Conservation (phyloP, 2,329 filamentous ascomycete genomes). For the Aspergillus clavatus region DNA sequence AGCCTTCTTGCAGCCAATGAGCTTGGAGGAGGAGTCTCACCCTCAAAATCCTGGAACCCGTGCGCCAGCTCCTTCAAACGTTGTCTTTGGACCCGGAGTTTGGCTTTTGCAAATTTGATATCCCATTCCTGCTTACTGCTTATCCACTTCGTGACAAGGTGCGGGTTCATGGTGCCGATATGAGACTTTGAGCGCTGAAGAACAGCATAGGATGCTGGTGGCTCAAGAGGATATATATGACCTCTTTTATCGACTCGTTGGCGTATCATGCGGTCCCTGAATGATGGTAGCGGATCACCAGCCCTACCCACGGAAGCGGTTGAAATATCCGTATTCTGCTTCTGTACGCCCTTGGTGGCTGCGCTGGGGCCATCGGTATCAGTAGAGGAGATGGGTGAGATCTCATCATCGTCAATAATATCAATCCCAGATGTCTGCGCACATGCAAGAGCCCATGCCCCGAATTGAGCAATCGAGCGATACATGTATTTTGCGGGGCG, state of each 20-base stretch:
- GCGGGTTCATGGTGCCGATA: slow-evolving; percentile 74
- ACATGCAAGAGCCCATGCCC: slow-evolving; percentile 80
- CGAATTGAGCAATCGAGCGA: slow-evolving; percentile 84
- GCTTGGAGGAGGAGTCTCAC: slow-evolving; percentile 76
- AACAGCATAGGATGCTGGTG: slow-evolving; percentile 60
- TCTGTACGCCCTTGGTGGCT: slow-evolving; percentile 4
- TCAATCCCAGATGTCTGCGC: slow-evolving; percentile 77
- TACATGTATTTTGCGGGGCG: slow-evolving; percentile 97
- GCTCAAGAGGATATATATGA: slow-evolving; percentile 62
- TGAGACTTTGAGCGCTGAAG: slow-evolving; percentile 59
- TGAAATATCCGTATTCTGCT: slow-evolving; percentile 17
- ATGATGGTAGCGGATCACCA: slow-evolving; percentile 74
- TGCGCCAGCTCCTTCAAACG: slow-evolving; percentile 66
- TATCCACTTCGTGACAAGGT: slow-evolving; percentile 79
- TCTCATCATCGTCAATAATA: slow-evolving; percentile 71
- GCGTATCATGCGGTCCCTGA: slow-evolving; percentile 84
- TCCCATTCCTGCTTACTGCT: slow-evolving; percentile 69
- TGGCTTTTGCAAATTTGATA: slow-evolving; percentile 62
- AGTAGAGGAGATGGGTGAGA: slow-evolving; percentile 68
- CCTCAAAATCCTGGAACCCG: slow-evolving; percentile 68
- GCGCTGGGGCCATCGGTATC: slow-evolving; percentile 16
- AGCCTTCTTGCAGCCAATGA: slow-evolving; percentile 68
- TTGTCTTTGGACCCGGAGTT: slow-evolving; percentile 66
- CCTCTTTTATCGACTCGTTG: slow-evolving; percentile 80
- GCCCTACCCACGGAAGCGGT: slow-evolving; percentile 67